Evolutionary conservation across 176 grass and related monocot genomes (phyloP).

Genomic region (Tillandsia leiboldiana): DNA sequence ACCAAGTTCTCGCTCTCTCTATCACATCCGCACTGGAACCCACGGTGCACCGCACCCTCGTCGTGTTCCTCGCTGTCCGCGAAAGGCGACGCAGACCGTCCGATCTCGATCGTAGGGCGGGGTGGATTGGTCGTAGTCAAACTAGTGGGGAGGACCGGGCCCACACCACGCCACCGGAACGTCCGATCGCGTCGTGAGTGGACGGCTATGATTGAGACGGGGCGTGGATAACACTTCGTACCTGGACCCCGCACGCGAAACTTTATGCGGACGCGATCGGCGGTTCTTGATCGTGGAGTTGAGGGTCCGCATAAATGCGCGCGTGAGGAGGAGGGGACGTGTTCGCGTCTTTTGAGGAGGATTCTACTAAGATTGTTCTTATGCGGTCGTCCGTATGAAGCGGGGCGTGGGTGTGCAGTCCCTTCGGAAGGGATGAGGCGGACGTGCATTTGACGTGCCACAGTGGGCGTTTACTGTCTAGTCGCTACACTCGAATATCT

Average conservation of each 20-base stretch:
- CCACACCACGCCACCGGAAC: neutral
- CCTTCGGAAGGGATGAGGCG: neutral
- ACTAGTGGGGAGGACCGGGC: neutral
- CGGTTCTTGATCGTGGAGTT: neutral
- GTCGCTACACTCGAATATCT: no score
- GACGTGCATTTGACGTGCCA: neutral
- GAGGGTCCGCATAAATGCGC: neutral
- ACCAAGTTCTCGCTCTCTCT: neutral
- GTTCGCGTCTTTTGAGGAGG: neutral
- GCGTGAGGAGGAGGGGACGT: neutral
- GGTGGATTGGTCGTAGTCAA: neutral
- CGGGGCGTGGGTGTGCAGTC: neutral
- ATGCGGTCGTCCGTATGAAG: no score
- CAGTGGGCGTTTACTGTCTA: no score
- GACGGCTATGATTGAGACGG: neutral
- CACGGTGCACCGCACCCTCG: neutral
- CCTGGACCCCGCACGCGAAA: no score
- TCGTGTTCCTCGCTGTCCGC: neutral
- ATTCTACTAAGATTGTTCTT: neutral
- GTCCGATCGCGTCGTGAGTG: neutral
- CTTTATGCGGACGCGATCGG: neutral
- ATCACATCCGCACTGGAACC: neutral
- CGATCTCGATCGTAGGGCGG: neutral
- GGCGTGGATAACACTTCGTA: neutral
- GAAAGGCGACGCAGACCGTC: neutral